Conservation (phyloP, 2,329 filamentous ascomycete genomes). For the Aspergillus sp. region DNA sequence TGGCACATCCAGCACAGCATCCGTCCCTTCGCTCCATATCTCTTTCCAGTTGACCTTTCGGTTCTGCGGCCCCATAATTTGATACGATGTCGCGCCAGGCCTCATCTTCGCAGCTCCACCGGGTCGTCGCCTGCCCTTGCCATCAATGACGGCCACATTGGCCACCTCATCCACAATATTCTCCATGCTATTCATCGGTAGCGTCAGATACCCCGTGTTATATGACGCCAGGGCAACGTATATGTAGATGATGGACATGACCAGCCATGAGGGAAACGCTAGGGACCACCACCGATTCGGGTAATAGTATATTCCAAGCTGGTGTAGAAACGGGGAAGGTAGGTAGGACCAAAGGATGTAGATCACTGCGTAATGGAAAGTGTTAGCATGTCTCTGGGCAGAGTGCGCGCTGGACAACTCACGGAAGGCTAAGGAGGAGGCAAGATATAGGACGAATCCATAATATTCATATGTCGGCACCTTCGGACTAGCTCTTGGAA, state of each 20-base stretch:
- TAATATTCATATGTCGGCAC: slow-evolving; percentile 99
- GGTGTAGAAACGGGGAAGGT: slow-evolving; percentile 86
- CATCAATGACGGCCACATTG: slow-evolving; percentile 79
- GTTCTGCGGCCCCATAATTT: slow-evolving; percentile 46
- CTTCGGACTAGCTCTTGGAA: slow-evolving; percentile 83
- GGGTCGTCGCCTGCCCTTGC: slow-evolving; percentile 60
- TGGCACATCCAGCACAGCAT: slow-evolving; percentile 96
- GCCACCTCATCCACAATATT: slow-evolving; percentile 90
- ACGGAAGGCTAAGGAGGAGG: slow-evolving; percentile 78
- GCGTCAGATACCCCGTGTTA: slow-evolving; percentile 84
- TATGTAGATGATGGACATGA: slow-evolving; percentile 86
- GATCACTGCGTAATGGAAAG: slow-evolving; percentile 45
- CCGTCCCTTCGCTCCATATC: slow-evolving; percentile 89
- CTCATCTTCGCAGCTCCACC: slow-evolving; percentile 47
- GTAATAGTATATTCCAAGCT: slow-evolving; percentile 93
- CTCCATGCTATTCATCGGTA: slow-evolving; percentile 77
- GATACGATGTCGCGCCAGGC: slow-evolving; percentile 42
- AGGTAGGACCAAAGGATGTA: slow-evolving; percentile 85
- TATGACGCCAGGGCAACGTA: slow-evolving; percentile 90
- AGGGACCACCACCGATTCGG: slow-evolving; percentile 98
- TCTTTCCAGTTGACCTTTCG: slow-evolving; percentile 68
- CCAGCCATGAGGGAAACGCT: slow-evolving; percentile 85
- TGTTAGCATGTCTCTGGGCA: background rate
- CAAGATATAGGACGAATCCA: slow-evolving; percentile 94
- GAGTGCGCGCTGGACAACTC: slow-evolving; percentile 41